Conservation (phyloP, 176 grass and related monocot species). For the Cocos nucifera region DNA sequence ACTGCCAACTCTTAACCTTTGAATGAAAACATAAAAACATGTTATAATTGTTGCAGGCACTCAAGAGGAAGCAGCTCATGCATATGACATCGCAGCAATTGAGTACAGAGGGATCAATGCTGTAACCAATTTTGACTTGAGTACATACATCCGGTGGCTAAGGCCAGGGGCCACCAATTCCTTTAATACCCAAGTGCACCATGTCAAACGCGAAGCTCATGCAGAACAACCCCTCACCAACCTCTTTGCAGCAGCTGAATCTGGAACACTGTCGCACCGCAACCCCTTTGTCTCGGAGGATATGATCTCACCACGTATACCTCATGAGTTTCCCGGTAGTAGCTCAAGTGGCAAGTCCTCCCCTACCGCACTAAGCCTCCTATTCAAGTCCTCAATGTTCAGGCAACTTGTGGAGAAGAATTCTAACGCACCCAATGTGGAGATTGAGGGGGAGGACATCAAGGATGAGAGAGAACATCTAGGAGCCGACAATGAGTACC, state of each 20-base stretch:
- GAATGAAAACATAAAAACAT: not conserved
- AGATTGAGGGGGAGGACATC: not conserved
- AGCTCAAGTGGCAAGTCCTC: conserved; percentile 24
- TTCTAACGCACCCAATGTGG: no score
- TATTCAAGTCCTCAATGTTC: conserved; percentile 64
- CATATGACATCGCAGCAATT: conserved; percentile 53
- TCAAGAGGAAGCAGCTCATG: conserved; percentile 50
- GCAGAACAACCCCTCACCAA: conserved; percentile 9
- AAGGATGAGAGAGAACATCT: not conserved
- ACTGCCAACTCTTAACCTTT: not conserved
- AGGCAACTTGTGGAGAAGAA: conserved; percentile 45
- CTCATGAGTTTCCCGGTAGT: not conserved
- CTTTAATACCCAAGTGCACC: not conserved
- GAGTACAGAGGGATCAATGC: conserved; percentile 38
- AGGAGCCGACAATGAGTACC: not conserved
- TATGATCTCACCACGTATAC: not conserved
- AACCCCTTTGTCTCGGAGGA: conserved; percentile 23
- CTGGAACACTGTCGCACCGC: conserved; percentile 14
- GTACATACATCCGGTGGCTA: conserved; percentile 66
- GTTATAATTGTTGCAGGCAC: conserved; percentile 22
- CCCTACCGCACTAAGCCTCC: conserved; percentile 46
- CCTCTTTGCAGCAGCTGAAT: not conserved
- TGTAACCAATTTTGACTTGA: conserved; percentile 67
- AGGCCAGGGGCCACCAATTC: conserved; percentile 20
- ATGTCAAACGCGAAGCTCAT: conserved; percentile 5